phyloP scores from a whole-genome alignment of 108 stramenopile genomes.

The Nitzschia putrida region DNA sequence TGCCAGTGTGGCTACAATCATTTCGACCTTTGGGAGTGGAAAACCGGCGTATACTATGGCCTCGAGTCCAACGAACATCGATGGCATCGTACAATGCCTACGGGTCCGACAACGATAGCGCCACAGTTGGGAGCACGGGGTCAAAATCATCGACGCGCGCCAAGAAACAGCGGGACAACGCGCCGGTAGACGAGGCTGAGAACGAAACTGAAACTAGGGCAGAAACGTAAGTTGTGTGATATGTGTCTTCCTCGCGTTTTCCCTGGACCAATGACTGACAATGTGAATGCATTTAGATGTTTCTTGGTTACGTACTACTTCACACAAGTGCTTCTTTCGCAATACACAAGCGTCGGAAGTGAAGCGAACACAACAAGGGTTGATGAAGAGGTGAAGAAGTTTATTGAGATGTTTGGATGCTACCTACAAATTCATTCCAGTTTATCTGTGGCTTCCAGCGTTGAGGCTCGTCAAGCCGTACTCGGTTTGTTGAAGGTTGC shows the following conservation, averaged over 20 bases:
- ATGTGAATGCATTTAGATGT: constrained; percentile 46
- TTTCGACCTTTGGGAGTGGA: constrained; percentile 78
- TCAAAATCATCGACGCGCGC: constrained; percentile 21
- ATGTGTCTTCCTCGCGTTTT: neutral
- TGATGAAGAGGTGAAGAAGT: constrained; percentile 31
- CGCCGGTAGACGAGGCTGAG: constrained; percentile 71
- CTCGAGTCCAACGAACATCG: constrained; percentile 13
- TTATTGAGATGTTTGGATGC: constrained; percentile 70
- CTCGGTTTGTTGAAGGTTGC: constrained; percentile 58
- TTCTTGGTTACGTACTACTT: constrained; percentile 81
- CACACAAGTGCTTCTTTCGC: constrained; percentile 49
- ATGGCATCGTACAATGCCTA: constrained; percentile 20
- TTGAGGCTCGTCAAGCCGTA: constrained; percentile 49
- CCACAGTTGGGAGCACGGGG: constrained; percentile 58
- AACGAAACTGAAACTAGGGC: constrained; percentile 64
- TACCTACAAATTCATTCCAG: constrained; percentile 74
- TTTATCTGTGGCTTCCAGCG: constrained; percentile 55
- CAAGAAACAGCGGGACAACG: constrained; percentile 47
- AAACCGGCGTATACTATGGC: constrained; percentile 78
- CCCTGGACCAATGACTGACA: neutral
- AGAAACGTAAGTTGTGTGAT: constrained; percentile 74
- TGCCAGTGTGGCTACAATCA: constrained; percentile 72
- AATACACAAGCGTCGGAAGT: neutral
- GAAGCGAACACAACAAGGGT: constrained; percentile 19
- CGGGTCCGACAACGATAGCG: constrained; percentile 28